A percentile compares a stretch with the other conserved stretches of the same genome.
phyloP scores from a whole-genome alignment of 2,329 filamentous ascomycete species.

The Penicillium sp. region DNA sequence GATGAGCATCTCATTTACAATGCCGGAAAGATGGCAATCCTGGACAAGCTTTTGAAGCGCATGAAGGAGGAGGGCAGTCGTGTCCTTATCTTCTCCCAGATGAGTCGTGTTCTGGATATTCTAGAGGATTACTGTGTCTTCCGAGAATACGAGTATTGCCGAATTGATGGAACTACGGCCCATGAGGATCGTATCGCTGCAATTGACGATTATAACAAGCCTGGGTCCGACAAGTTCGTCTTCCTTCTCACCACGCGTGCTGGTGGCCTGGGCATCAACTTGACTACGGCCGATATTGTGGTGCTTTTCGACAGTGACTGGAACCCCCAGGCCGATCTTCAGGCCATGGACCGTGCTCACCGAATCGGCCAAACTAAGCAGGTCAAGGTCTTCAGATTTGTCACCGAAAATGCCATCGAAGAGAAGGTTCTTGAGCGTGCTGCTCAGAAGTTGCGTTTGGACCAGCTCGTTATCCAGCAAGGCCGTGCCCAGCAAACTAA shows the following conservation, averaged over 20 bases:
- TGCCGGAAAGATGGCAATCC: constrained; percentile 93
- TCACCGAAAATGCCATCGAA: constrained; percentile 97
- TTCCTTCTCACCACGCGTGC: constrained; percentile 94
- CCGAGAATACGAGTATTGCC: constrained; percentile 89
- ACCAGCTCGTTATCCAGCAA: constrained; percentile 97
- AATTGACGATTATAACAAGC: constrained; percentile 98
- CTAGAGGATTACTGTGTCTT: constrained; percentile 98
- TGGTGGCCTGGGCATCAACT: constrained; percentile 92
- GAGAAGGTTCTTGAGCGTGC: constrained; percentile 97
- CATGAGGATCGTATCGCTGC: constrained; percentile 97
- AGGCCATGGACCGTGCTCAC: constrained; percentile 98
- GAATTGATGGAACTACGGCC: constrained; percentile 93
- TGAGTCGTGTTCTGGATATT: constrained; percentile 96
- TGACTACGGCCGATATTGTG: constrained; percentile 93
- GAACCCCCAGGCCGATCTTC: constrained; percentile 97
- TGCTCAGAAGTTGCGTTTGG: constrained; percentile 91
- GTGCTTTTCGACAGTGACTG: constrained; percentile 97
- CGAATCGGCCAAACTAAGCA: constrained; percentile 99
- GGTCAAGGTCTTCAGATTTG: constrained; percentile 92
- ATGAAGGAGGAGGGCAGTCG: constrained; percentile 84
- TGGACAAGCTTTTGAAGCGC: constrained; percentile 84
- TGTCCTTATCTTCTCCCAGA: constrained; percentile 98
- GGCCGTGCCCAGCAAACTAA: constrained; percentile 89
- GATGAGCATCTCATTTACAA: constrained; percentile 95
- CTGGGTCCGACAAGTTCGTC: constrained; percentile 91